phyloP scores from a whole-genome alignment of 2,329 filamentous ascomycete species.

The Alternaria atra region DNA sequence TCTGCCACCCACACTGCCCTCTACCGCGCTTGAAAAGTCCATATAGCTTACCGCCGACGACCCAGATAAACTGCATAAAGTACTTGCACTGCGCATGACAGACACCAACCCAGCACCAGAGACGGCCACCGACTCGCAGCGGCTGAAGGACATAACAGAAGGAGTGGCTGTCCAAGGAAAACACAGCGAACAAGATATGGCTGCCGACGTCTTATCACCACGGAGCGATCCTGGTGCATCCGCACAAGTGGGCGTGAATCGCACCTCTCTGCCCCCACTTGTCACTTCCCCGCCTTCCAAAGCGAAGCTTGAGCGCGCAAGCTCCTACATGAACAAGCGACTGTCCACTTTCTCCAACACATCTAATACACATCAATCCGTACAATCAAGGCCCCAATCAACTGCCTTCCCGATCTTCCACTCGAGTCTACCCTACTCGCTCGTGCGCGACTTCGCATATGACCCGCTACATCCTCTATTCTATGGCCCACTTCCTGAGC shows the following conservation, averaged over 20 bases:
- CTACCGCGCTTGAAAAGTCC: slow-evolving; percentile 8
- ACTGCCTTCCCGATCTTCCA: slow-evolving; percentile 83
- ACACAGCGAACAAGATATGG: slow-evolving; percentile 43
- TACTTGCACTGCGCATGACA: slow-evolving; percentile 46
- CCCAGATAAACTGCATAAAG: slow-evolving; percentile 17
- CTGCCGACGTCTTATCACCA: slow-evolving; percentile 50
- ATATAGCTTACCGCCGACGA: slow-evolving; percentile 31
- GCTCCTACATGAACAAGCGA: slow-evolving; percentile 80
- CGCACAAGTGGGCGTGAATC: slow-evolving; percentile 47
- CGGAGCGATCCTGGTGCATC: slow-evolving; percentile 43
- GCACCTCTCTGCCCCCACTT: slow-evolving; percentile 59
- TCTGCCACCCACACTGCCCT: slow-evolving; percentile 19
- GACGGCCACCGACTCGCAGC: slow-evolving; percentile 35
- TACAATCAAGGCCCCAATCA: slow-evolving; percentile 80
- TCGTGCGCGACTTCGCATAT: slow-evolving; percentile 97
- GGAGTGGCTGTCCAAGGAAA: slow-evolving; percentile 37
- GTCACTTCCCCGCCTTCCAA: slow-evolving; percentile 60
- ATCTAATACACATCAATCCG: slow-evolving; percentile 46
- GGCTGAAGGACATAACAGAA: slow-evolving; percentile 43
- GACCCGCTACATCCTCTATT: slow-evolving; percentile 83
- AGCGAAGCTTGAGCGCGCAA: slow-evolving; percentile 66
- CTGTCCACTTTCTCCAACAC: slow-evolving; percentile 80
- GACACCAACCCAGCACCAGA: slow-evolving; percentile 28
- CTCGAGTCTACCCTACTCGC: slow-evolving; percentile 85
- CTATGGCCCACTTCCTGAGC: slow-evolving; percentile 87